Evolutionary conservation across 306 rosid genomes (phyloP).

Genomic region (Astragalus membranaceus): DNA sequence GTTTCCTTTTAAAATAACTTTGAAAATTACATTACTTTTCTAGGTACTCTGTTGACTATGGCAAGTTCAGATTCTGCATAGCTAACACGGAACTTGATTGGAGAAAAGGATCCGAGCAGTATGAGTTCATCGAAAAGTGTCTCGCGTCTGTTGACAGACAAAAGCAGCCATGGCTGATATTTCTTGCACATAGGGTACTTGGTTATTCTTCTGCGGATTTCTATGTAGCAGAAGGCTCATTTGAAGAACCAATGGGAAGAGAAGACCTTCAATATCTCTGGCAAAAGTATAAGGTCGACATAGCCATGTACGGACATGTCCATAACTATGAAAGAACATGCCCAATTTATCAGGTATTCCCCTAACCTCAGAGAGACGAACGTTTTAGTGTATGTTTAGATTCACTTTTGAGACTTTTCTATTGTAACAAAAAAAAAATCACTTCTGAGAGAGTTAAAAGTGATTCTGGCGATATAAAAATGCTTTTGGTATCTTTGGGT

Average conservation of each 20-base stretch:
- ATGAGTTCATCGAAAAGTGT: conserved; percentile 78
- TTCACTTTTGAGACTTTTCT: no score
- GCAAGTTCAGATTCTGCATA: conserved; percentile 93
- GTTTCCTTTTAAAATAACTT: background rate
- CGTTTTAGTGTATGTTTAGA: no score
- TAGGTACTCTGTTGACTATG: conserved; percentile 80
- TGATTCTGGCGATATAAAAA: no score
- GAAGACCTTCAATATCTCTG: conserved; percentile 90
- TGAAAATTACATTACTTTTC: conserved; percentile 7
- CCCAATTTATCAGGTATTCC: conserved; percentile 79
- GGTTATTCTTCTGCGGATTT: conserved; percentile 75
- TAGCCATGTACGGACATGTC: conserved; percentile 90
- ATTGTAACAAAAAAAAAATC: no score
- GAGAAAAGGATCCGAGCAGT: conserved; percentile 88
- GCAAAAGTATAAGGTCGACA: conserved; percentile 93
- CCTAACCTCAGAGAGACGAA: background rate
- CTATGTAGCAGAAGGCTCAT: conserved; percentile 82
- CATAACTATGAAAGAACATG: conserved; percentile 94
- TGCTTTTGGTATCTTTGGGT: no score
- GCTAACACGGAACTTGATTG: conserved; percentile 93
- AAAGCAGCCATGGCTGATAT: conserved; percentile 95
- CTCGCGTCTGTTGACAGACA: conserved; percentile 80
- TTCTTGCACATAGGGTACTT: conserved; percentile 88
- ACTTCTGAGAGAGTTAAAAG: no score
- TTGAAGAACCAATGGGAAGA: conserved; percentile 97